Evolutionary conservation across 2,329 filamentous ascomycete genomes (phyloP).

Genomic region (Fusarium kyushuense): DNA sequence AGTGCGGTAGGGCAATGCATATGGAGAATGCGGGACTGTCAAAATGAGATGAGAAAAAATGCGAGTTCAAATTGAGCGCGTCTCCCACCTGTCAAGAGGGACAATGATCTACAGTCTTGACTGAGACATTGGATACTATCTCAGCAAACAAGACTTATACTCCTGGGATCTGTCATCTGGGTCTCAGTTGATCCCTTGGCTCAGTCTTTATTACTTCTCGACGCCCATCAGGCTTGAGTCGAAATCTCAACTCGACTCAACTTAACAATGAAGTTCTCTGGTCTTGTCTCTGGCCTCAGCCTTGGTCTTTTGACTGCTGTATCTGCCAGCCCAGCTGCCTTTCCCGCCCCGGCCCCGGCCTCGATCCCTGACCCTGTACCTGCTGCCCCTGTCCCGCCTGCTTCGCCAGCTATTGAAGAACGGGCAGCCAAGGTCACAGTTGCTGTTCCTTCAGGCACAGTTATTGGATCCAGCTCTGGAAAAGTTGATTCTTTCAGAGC

Average conservation of each 20-base stretch:
- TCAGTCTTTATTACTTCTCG: conserved; percentile 14
- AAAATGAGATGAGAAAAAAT: not conserved
- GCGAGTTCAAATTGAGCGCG: conserved; percentile 40
- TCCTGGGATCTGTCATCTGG: not conserved
- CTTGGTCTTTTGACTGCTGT: conserved; percentile 29
- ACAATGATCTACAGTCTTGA: conserved; percentile 7
- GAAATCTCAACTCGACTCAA: not conserved
- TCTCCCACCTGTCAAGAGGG: conserved; percentile 22
- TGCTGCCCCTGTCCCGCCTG: conserved; percentile 10
- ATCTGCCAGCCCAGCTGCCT: conserved; percentile 38
- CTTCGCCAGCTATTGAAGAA: conserved; percentile 53
- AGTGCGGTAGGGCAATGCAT: not conserved
- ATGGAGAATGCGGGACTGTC: not conserved
- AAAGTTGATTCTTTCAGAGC: conserved; percentile 77
- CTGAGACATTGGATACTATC: conserved; percentile 25
- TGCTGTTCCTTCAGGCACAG: conserved; percentile 66
- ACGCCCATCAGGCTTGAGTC: not conserved
- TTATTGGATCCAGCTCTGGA: conserved; percentile 61
- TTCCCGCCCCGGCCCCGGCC: conserved; percentile 31
- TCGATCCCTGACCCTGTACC: conserved; percentile 1
- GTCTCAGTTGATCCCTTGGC: not conserved
- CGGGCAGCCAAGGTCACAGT: conserved; percentile 64
- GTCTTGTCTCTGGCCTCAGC: conserved; percentile 28
- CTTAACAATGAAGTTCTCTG: conserved; percentile 36
- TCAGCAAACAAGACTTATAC: not conserved